Base-by-base conservation (phyloP, 768 basidiomycete genomes). In the Clavaria fumosa region DNA sequence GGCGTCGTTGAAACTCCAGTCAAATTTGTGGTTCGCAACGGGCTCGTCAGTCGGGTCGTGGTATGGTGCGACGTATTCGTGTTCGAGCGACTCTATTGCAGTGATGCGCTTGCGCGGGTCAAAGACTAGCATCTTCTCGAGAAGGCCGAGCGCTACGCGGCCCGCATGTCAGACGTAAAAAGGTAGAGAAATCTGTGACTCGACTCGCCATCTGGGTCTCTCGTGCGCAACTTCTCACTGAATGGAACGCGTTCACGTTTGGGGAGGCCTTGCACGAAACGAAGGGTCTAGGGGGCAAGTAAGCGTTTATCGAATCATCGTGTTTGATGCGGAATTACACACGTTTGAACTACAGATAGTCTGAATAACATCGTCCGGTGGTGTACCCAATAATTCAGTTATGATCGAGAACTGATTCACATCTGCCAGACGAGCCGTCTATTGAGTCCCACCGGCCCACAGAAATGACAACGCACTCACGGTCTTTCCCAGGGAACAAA, bases 351-450 rank as follows among this genome's bases (percentile, higher is more conserved):
- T 90, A 34, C 83, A 84, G 51, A 99, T 97, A 31, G 95, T 97
- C 61, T 95, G 79, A 49, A 99, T 97, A 64, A 97, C 95, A 68
- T 97, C 95, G 70, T 96, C 90, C 5, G 91, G 88, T 23, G 95
- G 95, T n/a, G 95, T 97, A 26, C 95, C 95, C 38, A 99, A 64
- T 11, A 97, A 65, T 56, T 99, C 93, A 30, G 93, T 97, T 62
- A 99, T 99, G 61, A 99, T 97, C 33, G 90, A 95, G 64, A 99
- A 97, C 57, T 99, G 95, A 64, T 99, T 90, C 50, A 97, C 95
- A 59, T 99, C 93, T 97, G 53, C 20, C 31, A n/a, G 23, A 34
- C 30, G 15, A n/a, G 24, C 12, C 9, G 40, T 23, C 28, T n/a
- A n/a, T n/a, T n/a, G n/a, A n/a, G n/a, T n/a, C n/a, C n/a, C n/a